Base-by-base conservation (phyloP, 331 rosid genomes). In the Spiraea crenata region DNA sequence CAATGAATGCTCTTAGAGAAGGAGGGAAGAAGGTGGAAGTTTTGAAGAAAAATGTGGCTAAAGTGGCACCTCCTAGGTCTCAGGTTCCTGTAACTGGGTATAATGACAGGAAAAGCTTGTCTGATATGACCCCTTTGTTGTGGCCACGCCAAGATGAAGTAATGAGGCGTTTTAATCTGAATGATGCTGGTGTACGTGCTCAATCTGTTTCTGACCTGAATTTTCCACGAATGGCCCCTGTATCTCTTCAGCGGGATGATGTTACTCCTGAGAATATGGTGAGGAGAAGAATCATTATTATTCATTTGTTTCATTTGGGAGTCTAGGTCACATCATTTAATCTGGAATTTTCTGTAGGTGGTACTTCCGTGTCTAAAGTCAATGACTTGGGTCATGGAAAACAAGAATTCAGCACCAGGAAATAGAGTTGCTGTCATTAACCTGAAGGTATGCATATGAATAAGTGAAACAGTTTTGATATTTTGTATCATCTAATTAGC, bases 371-470 rank as follows among this genome's bases (percentile, higher is more conserved):
- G 90, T 79, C 82, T 88, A 57, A 92, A 92, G 83, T 90, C 98
- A 75, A 92, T 92, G 98, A 92, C 96, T 51, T 92, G 98, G 98
- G 95, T 88, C 57, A 92, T 92, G 98, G 98, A 92, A 90, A 89
- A 85, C 78, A 92, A 90, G 82, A 90, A 82, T 79, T 88, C 96
- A 68, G 57, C 84, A 71, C 90, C 89, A 4, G 96, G 88, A 76
- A 90, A 83, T 60, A 86, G 84, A 85, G 91, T 90, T 47, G 98
- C 96, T 76, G 93, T 88, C 68, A 90, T 92, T 69, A 92, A 86
- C 73, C 84, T 92, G 76, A 92, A 92, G 91, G 98, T 90, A 77
- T 4, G 76, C 41, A 37, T 57, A 12, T 49, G 47, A 54, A 40
- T 17, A 51, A 45, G 54, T 74, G 63, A 65, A 52, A 77, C 38